Conservation (phyloP, 257 asterid genomes). For the Datura wrightii region DNA sequence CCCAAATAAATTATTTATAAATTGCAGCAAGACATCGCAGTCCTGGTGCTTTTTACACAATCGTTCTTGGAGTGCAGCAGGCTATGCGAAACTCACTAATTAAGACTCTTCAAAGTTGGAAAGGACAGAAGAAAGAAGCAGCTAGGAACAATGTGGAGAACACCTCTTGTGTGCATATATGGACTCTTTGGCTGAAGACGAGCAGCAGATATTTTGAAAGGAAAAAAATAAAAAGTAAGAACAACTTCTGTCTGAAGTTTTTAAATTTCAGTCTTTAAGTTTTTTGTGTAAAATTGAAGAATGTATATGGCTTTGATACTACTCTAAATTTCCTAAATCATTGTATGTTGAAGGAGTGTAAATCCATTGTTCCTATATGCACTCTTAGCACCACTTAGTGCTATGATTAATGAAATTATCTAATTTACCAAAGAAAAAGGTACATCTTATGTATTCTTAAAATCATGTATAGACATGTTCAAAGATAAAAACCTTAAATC, state of each 20-base stretch:
- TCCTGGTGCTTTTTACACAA: neutral
- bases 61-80: conserved; percentile 3
- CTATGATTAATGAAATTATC: neutral
- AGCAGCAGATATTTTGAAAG: neutral
- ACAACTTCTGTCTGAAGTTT: neutral
- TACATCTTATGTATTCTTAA: neutral
- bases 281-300: conserved; percentile 19
- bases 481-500: neutral
- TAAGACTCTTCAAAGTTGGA: neutral
- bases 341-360: neutral
- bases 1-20: neutral
- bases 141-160: neutral
- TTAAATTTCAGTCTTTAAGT: neutral
- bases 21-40: neutral
- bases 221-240: neutral
- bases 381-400: neutral
- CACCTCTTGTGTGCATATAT: neutral
- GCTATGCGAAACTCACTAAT: conserved; percentile 8
- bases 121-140: conserved; percentile 6
- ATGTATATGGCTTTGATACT: neutral
- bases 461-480: neutral
- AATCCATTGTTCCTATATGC: neutral
- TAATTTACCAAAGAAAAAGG: neutral
- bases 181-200: neutral
- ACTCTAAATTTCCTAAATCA: neutral